A percentile compares a stretch with the other conserved stretches of the same genome.
These are phyloP conservation scores for Pisolithus orientalis DNA, from an alignment of 768 basidiomycete genomes.

Conservation along the genomic window DNA sequence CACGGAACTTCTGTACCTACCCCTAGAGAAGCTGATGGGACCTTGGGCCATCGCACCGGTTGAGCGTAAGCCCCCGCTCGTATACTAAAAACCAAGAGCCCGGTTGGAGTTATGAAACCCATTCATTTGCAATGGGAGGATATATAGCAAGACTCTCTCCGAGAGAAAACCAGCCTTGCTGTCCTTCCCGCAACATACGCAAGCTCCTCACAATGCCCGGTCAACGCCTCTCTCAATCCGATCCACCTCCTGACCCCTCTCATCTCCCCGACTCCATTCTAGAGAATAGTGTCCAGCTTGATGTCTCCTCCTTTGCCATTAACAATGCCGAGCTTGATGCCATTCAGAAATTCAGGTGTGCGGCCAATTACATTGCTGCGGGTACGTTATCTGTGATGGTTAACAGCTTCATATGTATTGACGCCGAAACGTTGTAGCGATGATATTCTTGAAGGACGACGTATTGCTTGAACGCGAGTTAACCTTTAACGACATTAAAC, in stretches of 20 bases:
- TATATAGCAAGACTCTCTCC: background rate
- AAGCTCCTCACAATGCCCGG: slow-evolving; percentile 42
- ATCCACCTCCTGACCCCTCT: slow-evolving; percentile 67
- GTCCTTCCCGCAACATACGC: background rate
- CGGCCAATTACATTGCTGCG: slow-evolving; percentile 66
- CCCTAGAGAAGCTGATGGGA: no score
- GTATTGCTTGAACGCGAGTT: slow-evolving; percentile 57
- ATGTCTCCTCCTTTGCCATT: slow-evolving; percentile 39
- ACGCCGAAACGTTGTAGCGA: slow-evolving; percentile 38
- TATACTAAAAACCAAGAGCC: no score
- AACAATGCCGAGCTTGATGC: slow-evolving; percentile 44
- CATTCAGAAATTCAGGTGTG: slow-evolving; percentile 50
- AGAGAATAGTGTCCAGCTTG: slow-evolving; percentile 41
- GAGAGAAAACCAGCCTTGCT: background rate
- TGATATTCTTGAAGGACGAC: slow-evolving; percentile 80
- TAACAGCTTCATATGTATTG: background rate
- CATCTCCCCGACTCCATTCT: slow-evolving; percentile 54
- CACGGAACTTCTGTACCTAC: no score
- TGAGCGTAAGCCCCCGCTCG: no score
- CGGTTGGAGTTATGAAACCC: no score
- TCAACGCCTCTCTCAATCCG: slow-evolving; percentile 50
- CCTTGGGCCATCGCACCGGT: no score
- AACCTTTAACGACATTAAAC: slow-evolving; percentile 68
- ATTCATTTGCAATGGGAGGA: no score
- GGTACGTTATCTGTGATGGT: slow-evolving; percentile 33